Evolutionary conservation across 140 eudicot genomes (phyloP), one percentile per base, ranked within the genome.

Genomic region (Stevia rebaudiana): DNA sequence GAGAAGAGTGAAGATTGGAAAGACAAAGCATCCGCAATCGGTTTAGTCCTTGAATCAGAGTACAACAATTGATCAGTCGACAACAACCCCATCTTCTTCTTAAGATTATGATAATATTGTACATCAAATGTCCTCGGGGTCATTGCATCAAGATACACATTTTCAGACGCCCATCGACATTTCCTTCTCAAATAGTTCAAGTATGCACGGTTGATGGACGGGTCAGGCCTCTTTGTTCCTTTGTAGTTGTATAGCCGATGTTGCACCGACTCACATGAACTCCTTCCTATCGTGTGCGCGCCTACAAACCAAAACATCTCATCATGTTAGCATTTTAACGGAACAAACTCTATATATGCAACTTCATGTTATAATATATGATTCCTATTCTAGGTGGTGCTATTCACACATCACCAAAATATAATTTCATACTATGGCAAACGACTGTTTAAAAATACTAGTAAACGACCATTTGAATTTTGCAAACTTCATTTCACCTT

Each of bases 261-360:
- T 64, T 90, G 89, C 18, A 90, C 10, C 4, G 90, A 53, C 30
- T 75, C 95, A 53, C 97, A 90, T 21, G 86, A 66, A 63, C 76
- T 72, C 82, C 90, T 86, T 63, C 97, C 97, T 6, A 90, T 82
- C 5, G 95, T 90, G 65, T 90, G 97, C 1, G 95, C 89, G 15
- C 97, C 95, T 87, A 43, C 44, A 60, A 15, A 15, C 41, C 17
- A 61, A 33, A 11, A 18, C 23, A 15, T 8, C n/a, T 11, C 19
- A 1, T 33, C n/a, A 33, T 33, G 37, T 33, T 33, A 4, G 37
- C 37, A 8, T n/a, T n/a, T n/a, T n/a, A n/a, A n/a, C n/a, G n/a
- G n/a, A n/a, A n/a, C n/a, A n/a, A n/a, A n/a, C n/a, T n/a, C n/a
- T n/a, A n/a, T n/a, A n/a, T n/a, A n/a, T n/a, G n/a, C n/a, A n/a